Evolutionary conservation across 176 grass and related monocot species (phyloP), one percentile per base, ranked within the genome.

Genomic region (Zea luxurians): DNA sequence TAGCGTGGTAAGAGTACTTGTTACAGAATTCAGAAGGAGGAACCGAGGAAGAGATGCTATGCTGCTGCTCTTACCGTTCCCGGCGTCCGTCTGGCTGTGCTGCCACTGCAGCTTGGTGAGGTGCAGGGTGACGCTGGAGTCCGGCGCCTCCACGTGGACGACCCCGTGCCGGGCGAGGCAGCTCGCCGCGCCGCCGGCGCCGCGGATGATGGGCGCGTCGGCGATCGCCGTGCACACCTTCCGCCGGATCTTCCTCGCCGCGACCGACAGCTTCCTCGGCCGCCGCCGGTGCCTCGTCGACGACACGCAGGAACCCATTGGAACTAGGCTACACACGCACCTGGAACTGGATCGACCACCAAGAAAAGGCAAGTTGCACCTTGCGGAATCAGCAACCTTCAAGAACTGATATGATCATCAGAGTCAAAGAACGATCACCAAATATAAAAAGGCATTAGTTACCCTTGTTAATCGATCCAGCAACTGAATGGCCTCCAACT

Each of bases 41-140:
- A 69, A 27, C 27, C 27, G 27, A 27, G 18, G 10, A 64, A 20
- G 37, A 37, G 48, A 44, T 16, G 46, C 16, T 6, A 13, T 53
- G 10, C 0, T 4, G 20, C 38, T 40, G 38, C 38, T 40, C 38
- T 40, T 40, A 40, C 38, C 38, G 38, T 4, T 40, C 38, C 86
- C 82, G 4, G 93, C 83, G 37, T 92, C 91, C 70, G 85, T 87
- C 71, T 98, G 89, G 78, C 83, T 94, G 81, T 88, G 91, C 85
- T 93, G 94, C 94, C 94, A 97, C 77, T 93, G 94, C 89, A 97
- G 48, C 82, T 97, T 87, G 34, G 89, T 97, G 42, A 91, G 94
- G 84, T 91, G 91, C 46, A 97, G 89, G 36, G 89, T 93, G 18
- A 94, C 76, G 87, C 88, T 94, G 5, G 91, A 89, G 59, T 85